Conservation (phyloP, 306 rosid species). For the Astragalus membranaceus region DNA sequence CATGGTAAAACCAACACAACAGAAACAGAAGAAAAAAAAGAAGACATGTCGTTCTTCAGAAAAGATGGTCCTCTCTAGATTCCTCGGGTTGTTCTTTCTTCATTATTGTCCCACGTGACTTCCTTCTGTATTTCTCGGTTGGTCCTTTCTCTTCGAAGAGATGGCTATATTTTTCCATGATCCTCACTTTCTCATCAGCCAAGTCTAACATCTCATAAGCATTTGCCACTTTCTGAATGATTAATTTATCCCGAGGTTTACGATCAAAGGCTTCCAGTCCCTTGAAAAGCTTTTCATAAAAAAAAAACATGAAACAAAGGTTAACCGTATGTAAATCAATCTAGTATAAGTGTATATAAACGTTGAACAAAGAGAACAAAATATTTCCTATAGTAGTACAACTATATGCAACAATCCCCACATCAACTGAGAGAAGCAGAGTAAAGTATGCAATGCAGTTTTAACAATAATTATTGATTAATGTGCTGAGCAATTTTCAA, state of each 20-base stretch:
- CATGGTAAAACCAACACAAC: too few species aligned
- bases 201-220: conserved; percentile 70
- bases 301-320: conserved; percentile 15
- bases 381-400: background rate
- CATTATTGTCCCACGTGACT: too few species aligned
- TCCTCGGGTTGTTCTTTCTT: too few species aligned
- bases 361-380: background rate
- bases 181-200: conserved; percentile 56
- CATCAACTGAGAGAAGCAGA: too few species aligned
- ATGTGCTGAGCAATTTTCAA: too few species aligned
- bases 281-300: conserved; percentile 61
- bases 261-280: conserved; percentile 87
- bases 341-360: background rate
- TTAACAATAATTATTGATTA: too few species aligned
- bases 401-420: too few species aligned
- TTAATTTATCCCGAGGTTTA: conserved; percentile 68
- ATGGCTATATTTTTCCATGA: conserved; percentile 59
- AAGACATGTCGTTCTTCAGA: too few species aligned
- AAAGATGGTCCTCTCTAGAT: too few species aligned
- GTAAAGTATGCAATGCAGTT: too few species aligned
- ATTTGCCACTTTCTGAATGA: conserved; percentile 71
- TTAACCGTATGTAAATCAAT: conserved; percentile 4
- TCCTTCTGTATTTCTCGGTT: conserved; percentile 27
- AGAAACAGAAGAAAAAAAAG: too few species aligned
- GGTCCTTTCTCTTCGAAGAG: conserved; percentile 36